Conservation (phyloP, 352 stramenopile genomes). For the Phytophthora podocarpi region DNA sequence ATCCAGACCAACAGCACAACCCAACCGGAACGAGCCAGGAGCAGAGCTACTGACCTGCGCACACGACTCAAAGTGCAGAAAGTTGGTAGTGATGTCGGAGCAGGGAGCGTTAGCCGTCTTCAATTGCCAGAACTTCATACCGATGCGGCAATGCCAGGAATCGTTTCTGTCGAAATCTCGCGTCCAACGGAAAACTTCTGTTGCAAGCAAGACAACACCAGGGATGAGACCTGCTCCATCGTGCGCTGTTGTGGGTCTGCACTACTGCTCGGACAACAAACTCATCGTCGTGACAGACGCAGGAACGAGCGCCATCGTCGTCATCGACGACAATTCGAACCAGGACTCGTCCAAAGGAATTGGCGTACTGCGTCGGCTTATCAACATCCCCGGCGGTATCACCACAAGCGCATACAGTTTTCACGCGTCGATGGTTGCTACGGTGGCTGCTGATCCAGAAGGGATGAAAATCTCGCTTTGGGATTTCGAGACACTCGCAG, state of each 20-base stretch:
- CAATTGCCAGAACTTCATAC: constrained; percentile 79
- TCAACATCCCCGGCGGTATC: constrained; percentile 61
- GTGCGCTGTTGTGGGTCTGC: constrained; percentile 58
- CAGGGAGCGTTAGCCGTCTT: constrained; percentile 65
- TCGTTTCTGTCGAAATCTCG: constrained; percentile 34
- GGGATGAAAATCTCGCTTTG: constrained; percentile 59
- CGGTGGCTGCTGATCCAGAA: constrained; percentile 37
- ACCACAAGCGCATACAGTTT: constrained; percentile 67
- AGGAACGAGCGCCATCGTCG: constrained; percentile 49
- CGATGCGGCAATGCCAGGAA: constrained; percentile 69
- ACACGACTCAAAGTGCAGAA: constrained; percentile 63
- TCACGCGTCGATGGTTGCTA: constrained; percentile 72
- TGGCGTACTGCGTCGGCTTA: constrained; percentile 56
- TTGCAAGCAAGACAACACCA: constrained; percentile 3
- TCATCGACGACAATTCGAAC: constrained; percentile 73
- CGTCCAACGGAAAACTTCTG: background rate
- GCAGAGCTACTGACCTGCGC: constrained; percentile 55
- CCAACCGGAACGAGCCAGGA: constrained; percentile 26
- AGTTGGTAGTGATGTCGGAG: constrained; percentile 66
- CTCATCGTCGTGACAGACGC: constrained; percentile 60
- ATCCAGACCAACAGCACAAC: constrained; percentile 5
- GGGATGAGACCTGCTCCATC: constrained; percentile 22
- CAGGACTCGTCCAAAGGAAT: constrained; percentile 54
- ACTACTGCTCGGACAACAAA: constrained; percentile 83
- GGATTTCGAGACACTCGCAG: constrained; percentile 78